Conservation (phyloP, 176 grass and related monocot species). For the Cocos nucifera region DNA sequence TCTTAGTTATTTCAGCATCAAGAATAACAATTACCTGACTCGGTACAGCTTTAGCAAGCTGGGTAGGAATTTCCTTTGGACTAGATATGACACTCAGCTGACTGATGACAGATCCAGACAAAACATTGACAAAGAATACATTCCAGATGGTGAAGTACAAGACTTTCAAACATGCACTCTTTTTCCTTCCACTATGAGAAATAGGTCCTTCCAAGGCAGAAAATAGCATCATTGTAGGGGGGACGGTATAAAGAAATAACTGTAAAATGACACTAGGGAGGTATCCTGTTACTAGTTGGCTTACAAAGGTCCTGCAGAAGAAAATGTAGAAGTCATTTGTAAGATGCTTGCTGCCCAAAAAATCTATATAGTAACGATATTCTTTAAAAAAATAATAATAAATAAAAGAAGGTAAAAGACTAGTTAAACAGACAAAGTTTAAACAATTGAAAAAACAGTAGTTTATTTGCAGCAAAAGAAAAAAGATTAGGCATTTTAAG, state of each 20-base stretch:
- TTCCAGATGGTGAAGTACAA: constrained; percentile 93
- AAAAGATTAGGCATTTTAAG: no score
- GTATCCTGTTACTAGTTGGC: constrained; percentile 79
- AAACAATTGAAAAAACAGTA: no score
- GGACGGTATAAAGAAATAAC: constrained; percentile 62
- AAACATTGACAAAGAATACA: constrained; percentile 80
- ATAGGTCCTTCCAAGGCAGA: constrained; percentile 75
- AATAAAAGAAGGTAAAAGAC: no score
- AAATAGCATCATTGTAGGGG: constrained; percentile 81
- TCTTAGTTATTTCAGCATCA: no score
- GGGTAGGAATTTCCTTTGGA: constrained; percentile 61
- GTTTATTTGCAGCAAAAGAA: no score
- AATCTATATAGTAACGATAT: no score
- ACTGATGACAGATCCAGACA: constrained; percentile 62
- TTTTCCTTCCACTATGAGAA: constrained; percentile 88
- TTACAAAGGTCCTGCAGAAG: constrained; percentile 48
- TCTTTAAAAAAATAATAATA: no score
- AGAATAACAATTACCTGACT: constrained; percentile 38
- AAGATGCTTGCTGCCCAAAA: no score
- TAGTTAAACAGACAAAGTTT: no score
- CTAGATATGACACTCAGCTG: constrained; percentile 62
- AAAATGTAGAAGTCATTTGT: constrained; percentile 14
- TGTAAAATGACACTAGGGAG: constrained; percentile 85
- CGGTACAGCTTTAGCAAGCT: constrained; percentile 78
- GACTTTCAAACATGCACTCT: constrained; percentile 76